Evolutionary conservation across 345 rosid genomes (phyloP).

Genomic region (Lumnitzera littorea): DNA sequence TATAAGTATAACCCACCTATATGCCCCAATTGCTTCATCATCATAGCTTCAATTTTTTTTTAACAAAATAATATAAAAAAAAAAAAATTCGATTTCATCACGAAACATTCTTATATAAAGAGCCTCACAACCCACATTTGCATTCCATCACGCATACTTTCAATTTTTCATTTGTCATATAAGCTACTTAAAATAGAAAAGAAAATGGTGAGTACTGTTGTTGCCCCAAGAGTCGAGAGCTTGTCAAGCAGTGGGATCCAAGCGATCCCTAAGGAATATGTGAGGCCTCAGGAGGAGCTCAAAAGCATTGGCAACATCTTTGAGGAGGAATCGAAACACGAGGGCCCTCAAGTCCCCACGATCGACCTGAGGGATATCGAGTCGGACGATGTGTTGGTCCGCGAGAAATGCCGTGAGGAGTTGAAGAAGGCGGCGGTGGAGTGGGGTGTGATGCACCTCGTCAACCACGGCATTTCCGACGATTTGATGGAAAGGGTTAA

Average conservation of each 20-base stretch:
- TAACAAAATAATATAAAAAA: no score
- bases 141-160: no score
- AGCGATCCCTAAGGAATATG: constrained; percentile 69
- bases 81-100: no score
- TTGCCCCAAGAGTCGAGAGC: constrained; percentile 54
- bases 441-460: constrained; percentile 96
- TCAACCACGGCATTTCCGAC: constrained; percentile 68
- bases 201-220: constrained; percentile 22
- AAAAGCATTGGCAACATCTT: constrained; percentile 59
- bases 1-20: no score
- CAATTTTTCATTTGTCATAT: no score
- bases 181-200: not conserved
- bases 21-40: no score
- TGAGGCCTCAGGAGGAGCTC: constrained; percentile 76
- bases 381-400: constrained; percentile 35
- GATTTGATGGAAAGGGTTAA: constrained; percentile 56
- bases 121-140: no score
- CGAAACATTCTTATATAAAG: no score
- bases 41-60: no score
- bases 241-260: constrained; percentile 63
- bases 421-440: constrained; percentile 57
- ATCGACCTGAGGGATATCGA: constrained; percentile 58
- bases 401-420: constrained; percentile 43
- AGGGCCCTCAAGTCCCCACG: constrained; percentile 83
- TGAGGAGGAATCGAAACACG: constrained; percentile 63